Evolutionary conservation across 805 yeast species (phyloP), one percentile per base, ranked within the genome.

Genomic region (Candida alai): DNA sequence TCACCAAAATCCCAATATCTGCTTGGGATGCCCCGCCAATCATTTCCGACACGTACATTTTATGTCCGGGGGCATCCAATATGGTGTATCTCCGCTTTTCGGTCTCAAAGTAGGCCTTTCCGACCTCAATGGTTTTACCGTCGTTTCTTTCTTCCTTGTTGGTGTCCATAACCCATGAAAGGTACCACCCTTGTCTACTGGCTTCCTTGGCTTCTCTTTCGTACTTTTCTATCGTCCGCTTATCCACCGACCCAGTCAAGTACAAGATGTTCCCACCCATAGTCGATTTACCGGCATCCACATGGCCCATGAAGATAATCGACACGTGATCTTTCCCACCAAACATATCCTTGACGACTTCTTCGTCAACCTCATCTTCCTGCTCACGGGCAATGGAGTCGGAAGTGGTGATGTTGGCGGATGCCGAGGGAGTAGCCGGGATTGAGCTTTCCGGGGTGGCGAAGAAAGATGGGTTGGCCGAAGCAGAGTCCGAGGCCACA

Each of bases 21-120:
- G 99, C 98, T 70, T 93, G 99, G 29, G 97, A 89, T 13, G 99
- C 99, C 64, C 98, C 98, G 53, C 97, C 97, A 72, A 93, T 93
- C 99, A 93, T 93, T 63, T 88, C 95, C 36, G 97, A 87, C 44
- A 93, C 97, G 59, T 93, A 93, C 87, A 93, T 84, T 70, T 93
- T 93, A 73, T 93, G 99, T 34, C 99, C 99, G 46, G 99, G 99
- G 6, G 99, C 99, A 64, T 93, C 99, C 60, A 93, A 78, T 49
- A 93, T 88, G 28, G 98, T 90, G 71, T 93, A 93, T 65, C 97
- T 82, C 70, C 98, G 84, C 70, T 86, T 88, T 19, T 89, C 97
- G 40, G 98, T 93, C 72, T 93, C 99, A 52, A 93, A 93, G 54
- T 83, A 88, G 15, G 97, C 95, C 57, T 89, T 88, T 57, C 98